phyloP scores from a whole-genome alignment of 1,284 basidiomycete species.

The Papiliotrema nemorosa region DNA sequence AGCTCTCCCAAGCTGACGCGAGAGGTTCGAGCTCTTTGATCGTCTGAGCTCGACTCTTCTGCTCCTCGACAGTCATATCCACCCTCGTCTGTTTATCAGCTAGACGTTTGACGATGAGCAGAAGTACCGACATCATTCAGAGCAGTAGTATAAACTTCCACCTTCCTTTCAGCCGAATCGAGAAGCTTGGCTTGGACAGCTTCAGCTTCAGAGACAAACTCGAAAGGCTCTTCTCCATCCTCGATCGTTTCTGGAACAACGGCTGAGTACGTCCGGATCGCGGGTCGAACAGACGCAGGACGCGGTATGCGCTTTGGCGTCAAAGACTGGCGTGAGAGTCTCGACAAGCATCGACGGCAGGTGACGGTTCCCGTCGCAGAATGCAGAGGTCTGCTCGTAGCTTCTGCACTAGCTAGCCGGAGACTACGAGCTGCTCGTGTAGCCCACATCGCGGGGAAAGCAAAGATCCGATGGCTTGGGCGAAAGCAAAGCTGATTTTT shows the following conservation, averaged over 20 bases:
- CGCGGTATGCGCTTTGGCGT: too few relatives aligned
- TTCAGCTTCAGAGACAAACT: conserved; percentile 16
- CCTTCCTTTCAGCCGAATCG: conserved; percentile 14
- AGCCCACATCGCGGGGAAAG: not conserved
- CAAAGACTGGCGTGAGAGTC: too few relatives aligned
- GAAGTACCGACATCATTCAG: conserved; percentile 18
- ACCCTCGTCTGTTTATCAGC: not conserved
- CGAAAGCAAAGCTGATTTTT: too few relatives aligned
- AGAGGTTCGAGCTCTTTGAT: conserved; percentile 52
- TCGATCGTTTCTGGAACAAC: not conserved
- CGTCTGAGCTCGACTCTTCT: conserved; percentile 52
- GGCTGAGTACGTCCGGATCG: not conserved
- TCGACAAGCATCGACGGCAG: too few relatives aligned
- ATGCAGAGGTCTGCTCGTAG: too few relatives aligned
- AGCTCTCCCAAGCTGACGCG: conserved; percentile 48
- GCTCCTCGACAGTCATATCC: conserved; percentile 5
- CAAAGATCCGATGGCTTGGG: too few relatives aligned
- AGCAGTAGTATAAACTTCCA: conserved; percentile 17
- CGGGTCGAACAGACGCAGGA: too few relatives aligned
- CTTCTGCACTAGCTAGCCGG: too few relatives aligned
- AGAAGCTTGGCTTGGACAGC: conserved; percentile 21
- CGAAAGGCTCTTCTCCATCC: not conserved
- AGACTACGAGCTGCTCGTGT: too few relatives aligned
- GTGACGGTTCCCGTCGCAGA: too few relatives aligned
- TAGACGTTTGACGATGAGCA: not conserved